Evolutionary conservation across 225 moss, liverwort and hornwort genomes (phyloP).

Genomic region (Lunularia cruciata): DNA sequence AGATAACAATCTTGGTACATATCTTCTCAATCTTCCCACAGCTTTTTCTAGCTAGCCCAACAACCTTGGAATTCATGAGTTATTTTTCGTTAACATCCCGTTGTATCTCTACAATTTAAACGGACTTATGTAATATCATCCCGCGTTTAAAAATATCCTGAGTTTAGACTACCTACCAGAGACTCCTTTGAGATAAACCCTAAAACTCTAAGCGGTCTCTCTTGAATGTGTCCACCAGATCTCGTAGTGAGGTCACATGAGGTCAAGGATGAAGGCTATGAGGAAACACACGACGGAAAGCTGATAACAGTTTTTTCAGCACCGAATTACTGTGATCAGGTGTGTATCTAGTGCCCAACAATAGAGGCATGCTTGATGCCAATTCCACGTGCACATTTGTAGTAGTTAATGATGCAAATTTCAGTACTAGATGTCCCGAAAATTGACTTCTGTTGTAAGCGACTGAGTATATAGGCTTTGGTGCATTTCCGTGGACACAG

Average conservation of each 20-base stretch:
- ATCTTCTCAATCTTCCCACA: background rate
- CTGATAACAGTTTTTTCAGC: constrained; percentile 95
- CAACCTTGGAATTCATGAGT: too few species aligned
- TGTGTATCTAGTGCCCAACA: constrained; percentile 11
- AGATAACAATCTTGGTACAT: constrained; percentile 88
- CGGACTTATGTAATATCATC: too few species aligned
- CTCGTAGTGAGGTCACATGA: constrained; percentile 95
- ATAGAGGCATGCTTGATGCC: too few species aligned
- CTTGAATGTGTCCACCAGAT: constrained; percentile 46
- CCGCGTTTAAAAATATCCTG: too few species aligned
- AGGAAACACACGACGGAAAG: constrained; percentile 81
- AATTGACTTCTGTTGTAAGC: background rate
- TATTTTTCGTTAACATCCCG: too few species aligned
- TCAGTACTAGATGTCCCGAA: background rate
- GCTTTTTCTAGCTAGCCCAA: too few species aligned
- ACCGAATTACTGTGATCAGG: constrained; percentile 99
- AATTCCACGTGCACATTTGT: too few species aligned
- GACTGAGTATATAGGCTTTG: too few species aligned
- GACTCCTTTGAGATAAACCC: too few species aligned
- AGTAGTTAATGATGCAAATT: background rate
- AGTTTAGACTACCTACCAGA: too few species aligned
- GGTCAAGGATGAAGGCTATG: constrained; percentile 96
- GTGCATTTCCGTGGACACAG: too few species aligned
- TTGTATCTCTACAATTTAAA: too few species aligned
- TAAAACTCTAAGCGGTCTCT: background rate